A percentile compares a stretch with the other conserved stretches of the same genome.
Conservation (phyloP, 805 yeast genomes). For the Saturnispora serradocipensis region DNA sequence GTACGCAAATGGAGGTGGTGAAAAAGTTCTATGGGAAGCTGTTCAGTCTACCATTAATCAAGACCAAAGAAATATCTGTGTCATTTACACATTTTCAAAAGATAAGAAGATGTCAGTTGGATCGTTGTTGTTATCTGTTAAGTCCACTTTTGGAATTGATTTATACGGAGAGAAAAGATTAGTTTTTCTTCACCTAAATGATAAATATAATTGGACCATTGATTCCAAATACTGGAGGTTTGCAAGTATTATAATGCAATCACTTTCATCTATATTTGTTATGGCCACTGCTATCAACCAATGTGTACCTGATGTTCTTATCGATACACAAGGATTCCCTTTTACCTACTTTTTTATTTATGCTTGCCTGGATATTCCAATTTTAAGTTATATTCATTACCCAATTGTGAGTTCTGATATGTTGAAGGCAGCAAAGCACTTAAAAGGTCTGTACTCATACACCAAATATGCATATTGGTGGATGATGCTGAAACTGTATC, state of each 20-base stretch:
- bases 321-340: conserved; percentile 93
- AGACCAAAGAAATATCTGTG: conserved; percentile 43
- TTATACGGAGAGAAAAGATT: conserved; percentile 23
- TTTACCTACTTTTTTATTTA: conserved; percentile 66
- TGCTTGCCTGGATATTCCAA: conserved; percentile 55
- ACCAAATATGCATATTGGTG: conserved; percentile 64
- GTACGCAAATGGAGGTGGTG: conserved; percentile 98
- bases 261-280: conserved; percentile 64
- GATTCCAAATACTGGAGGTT: conserved; percentile 67
- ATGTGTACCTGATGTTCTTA: conserved; percentile 79
- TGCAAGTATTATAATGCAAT: conserved; percentile 81
- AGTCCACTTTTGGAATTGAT: conserved; percentile 22
- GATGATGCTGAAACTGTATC: conserved; percentile 52
- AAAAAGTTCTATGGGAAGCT: conserved; percentile 92
- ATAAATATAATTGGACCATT: conserved; percentile 41
- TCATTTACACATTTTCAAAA: conserved; percentile 44
- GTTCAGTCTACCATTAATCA: conserved; percentile 56
- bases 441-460: conserved; percentile 17
- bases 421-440: conserved; percentile 27
- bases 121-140: conserved; percentile 18
- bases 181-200: conserved; percentile 25
- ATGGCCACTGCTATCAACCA: conserved; percentile 60
- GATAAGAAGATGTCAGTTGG: conserved; percentile 18
- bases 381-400: conserved; percentile 86
- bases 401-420: conserved; percentile 87